Base-by-base conservation (phyloP, 2,329 filamentous ascomycete species). In the Ceratocystis albifundus region DNA sequence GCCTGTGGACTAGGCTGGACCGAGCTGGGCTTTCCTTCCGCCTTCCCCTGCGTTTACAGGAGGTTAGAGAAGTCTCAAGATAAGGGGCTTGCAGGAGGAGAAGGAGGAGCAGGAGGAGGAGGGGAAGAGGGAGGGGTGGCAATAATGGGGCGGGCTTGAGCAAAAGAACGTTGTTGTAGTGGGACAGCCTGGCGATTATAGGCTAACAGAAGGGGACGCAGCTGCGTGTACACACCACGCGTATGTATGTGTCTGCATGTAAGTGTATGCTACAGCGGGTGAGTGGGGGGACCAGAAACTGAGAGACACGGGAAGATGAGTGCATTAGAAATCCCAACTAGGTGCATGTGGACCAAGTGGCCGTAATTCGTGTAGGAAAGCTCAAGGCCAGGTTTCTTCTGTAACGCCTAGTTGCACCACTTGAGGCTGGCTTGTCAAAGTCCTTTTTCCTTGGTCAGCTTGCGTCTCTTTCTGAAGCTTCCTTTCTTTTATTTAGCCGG, bases 21-120 rank as follows among this genome's bases (percentile, higher is more conserved):
- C 3, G 15, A 28, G 48, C 48, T 28, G 48, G 53, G 22, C 53
- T 22, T 36, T 59, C 17, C 12, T 53, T n/a, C 48, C 22, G 48
- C 12, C 30, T 59, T 36, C 28, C 53, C 53, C 53, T 57, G 53
- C 53, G 32, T 57, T 41, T 41, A 57, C 17, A 57, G 53, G 53
- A 57, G 53, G 5, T 30, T 8, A 30, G 55, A 59, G 28, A 20
- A 36, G 55, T 59, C 55, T 57, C 53, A 57, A 12, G 53, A 57
- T n/a, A n/a, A n/a, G n/a, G n/a, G n/a, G n/a, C n/a, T n/a, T n/a
- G n/a, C n/a, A 57, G 53, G 22, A 32, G 53, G 53, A 32, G 30
- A 8, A 25, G 20, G 50, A 4, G 20, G 30, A 15, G 28, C n/a
- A 57, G 53, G 22, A 32, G 53, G 53, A 32, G 30, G 20, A 25